Percentiles rank a stretch among this genome's conserved stretches.
Conservation (phyloP, 805 yeast genomes). For the Tetrapisispora pingtungensis region DNA sequence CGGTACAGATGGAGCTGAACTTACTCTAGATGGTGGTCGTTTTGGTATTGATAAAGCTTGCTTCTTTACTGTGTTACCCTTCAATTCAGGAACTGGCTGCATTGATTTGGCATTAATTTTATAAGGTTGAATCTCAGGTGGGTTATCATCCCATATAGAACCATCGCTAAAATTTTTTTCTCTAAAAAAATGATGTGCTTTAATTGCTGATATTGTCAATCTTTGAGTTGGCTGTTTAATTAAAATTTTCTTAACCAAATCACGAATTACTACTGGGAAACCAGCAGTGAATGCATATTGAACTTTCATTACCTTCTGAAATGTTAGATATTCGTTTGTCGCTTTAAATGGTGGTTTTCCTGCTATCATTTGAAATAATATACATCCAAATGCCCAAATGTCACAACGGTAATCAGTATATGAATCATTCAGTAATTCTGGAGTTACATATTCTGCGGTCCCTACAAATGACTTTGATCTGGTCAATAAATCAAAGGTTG, state of each 20-base stretch:
- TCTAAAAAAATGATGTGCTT: conserved; percentile 54
- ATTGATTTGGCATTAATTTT: conserved; percentile 68
- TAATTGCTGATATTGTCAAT: conserved; percentile 44
- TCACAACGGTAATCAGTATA: conserved; percentile 88
- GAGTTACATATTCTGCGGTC: conserved; percentile 77
- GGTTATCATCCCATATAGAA: conserved; percentile 46
- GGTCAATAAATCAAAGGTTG: conserved; percentile 48
- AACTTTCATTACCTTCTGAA: conserved; percentile 69
- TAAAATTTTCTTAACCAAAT: conserved; percentile 59
- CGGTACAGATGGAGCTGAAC: conserved; percentile 9
- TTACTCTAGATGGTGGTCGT: conserved; percentile 15
- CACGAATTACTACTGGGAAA: conserved; percentile 63
- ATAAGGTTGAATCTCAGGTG: conserved; percentile 63
- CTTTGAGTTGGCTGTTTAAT: conserved; percentile 57
- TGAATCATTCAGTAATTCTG: conserved; percentile 66
- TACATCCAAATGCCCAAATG: conserved; percentile 98
- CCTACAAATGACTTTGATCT: conserved; percentile 78
- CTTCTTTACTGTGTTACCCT: background rate
- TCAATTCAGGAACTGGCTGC: conserved; percentile 53
- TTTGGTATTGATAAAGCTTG: conserved; percentile 8
- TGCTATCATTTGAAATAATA: conserved; percentile 88
- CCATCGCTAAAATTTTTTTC: conserved; percentile 46
- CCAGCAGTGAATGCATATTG: conserved; percentile 82
- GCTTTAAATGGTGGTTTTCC: conserved; percentile 87
- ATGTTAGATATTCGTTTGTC: conserved; percentile 68